phyloP scores from a whole-genome alignment of 2,329 filamentous ascomycete genomes.

The Phialocephala subalpina region DNA sequence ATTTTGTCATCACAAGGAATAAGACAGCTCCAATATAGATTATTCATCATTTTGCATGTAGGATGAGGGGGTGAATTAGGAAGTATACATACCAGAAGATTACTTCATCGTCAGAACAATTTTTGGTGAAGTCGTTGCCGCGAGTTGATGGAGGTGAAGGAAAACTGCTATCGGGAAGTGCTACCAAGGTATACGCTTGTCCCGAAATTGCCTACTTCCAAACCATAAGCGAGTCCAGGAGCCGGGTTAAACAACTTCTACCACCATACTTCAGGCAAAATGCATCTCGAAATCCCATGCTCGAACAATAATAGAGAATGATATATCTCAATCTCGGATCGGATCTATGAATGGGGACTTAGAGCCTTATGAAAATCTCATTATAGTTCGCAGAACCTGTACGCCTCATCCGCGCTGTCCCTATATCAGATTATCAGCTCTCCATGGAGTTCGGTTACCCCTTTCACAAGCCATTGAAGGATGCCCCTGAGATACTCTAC shows the following conservation, averaged over 20 bases:
- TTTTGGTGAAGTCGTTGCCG: background rate
- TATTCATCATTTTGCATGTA: slow-evolving; percentile 37
- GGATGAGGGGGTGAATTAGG: background rate
- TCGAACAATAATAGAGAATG: background rate
- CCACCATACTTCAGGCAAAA: too few relatives aligned
- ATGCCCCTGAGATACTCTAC: background rate
- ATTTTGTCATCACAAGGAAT: slow-evolving; percentile 43
- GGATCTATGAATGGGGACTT: background rate
- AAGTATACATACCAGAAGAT: slow-evolving; percentile 29
- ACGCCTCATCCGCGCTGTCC: background rate
- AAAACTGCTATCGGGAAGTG: background rate
- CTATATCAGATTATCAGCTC: background rate
- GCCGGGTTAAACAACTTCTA: too few relatives aligned
- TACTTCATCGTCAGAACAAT: slow-evolving; percentile 7
- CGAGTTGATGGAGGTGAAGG: background rate
- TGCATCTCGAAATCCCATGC: background rate
- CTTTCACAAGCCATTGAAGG: slow-evolving; percentile 9
- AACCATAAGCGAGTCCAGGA: background rate
- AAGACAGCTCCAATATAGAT: slow-evolving; percentile 49
- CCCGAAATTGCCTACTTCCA: background rate
- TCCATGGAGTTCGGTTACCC: slow-evolving; percentile 1
- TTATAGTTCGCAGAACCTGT: background rate
- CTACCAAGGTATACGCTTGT: background rate
- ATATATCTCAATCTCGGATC: slow-evolving; percentile 5
- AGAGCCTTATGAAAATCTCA: slow-evolving; percentile 1